These are phyloP conservation scores for Casuarina cunninghamiana DNA, from an alignment of 306 rosid species.

Conservation along the genomic window DNA sequence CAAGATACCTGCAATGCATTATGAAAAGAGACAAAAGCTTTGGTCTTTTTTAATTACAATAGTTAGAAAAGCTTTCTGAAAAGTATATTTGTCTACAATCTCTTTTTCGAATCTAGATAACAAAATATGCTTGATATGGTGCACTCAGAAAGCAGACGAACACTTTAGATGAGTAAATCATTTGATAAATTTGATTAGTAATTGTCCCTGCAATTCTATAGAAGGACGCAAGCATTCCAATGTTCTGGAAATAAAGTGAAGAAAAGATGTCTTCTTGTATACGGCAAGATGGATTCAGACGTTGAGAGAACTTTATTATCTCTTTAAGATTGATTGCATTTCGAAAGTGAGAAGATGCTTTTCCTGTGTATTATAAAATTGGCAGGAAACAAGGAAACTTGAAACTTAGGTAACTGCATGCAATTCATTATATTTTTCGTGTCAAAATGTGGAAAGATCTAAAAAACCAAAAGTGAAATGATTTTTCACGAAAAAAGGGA, in stretches of 20 bases:
- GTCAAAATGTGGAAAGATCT: no score
- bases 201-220: neutral
- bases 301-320: constrained; percentile 13
- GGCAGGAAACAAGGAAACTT: neutral
- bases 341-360: constrained; percentile 10
- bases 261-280: constrained; percentile 24
- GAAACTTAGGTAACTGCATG: neutral
- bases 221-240: neutral
- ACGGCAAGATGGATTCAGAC: constrained; percentile 19
- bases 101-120: constrained; percentile 10
- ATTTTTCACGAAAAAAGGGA: no score
- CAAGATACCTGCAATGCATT: neutral
- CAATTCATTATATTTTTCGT: neutral
- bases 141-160: neutral
- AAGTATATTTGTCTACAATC: constrained; percentile 4
- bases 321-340: constrained; percentile 4
- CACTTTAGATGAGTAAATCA: neutral
- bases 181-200: neutral
- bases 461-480: no score
- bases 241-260: constrained; percentile 6
- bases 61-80: neutral
- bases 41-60: neutral
- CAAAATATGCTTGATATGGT: neutral
- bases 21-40: neutral
- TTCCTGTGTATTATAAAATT: neutral